Evolutionary conservation across 1,139 yeast genomes (phyloP).

Genomic region (Zhuliangozyma blackwelliae): DNA sequence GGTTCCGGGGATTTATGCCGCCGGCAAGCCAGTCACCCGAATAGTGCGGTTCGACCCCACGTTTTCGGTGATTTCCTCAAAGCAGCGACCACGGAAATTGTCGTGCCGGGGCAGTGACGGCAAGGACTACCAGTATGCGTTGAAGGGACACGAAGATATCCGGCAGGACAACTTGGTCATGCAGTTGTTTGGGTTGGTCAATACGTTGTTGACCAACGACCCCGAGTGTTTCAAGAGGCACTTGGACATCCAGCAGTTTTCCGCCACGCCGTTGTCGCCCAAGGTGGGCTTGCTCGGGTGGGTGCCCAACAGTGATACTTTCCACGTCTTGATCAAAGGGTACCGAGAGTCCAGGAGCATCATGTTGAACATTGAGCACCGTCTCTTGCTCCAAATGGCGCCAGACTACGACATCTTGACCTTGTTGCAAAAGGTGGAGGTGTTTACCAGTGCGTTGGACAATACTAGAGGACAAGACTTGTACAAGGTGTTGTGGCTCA

Average conservation of each 20-base stretch:
- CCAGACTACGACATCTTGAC: conserved; percentile 93
- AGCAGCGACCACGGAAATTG: conserved; percentile 89
- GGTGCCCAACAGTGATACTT: conserved; percentile 97
- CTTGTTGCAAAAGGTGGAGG: conserved; percentile 88
- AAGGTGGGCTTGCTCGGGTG: conserved; percentile 95
- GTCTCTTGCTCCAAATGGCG: conserved; percentile 97
- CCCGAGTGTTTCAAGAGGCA: conserved; percentile 96
- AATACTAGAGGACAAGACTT: conserved; percentile 96
- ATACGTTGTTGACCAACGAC: conserved; percentile 82
- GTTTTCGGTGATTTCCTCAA: conserved; percentile 86
- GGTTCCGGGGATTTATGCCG: conserved; percentile 87
- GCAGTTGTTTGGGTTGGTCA: conserved; percentile 95
- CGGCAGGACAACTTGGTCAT: conserved; percentile 96
- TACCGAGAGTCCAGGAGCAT: conserved; percentile 90
- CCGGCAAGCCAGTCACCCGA: conserved; percentile 74
- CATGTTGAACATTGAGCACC: conserved; percentile 84
- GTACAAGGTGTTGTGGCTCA: conserved; percentile 92
- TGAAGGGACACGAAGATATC: conserved; percentile 97
- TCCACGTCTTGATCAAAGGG: conserved; percentile 88
- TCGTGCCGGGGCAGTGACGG: conserved; percentile 87
- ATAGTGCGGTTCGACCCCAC: conserved; percentile 78
- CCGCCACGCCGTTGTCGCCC: conserved; percentile 94
- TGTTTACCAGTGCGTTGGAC: conserved; percentile 91
- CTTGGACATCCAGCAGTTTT: conserved; percentile 83
- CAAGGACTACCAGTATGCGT: conserved; percentile 69